Conservation (phyloP, 345 rosid species). For the Euphorbia tirucalli region DNA sequence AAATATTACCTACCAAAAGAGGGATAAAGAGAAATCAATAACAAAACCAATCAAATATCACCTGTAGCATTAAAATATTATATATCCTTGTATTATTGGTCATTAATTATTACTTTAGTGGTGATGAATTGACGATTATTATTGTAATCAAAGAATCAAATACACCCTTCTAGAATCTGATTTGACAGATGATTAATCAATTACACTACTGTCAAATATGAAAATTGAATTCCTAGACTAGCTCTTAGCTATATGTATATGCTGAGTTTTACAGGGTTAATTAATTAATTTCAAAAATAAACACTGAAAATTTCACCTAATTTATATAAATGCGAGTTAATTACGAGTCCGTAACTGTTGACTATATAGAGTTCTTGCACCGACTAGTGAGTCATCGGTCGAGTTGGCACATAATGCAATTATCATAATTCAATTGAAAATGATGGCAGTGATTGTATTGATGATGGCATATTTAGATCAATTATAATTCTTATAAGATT, state of each 20-base stretch:
- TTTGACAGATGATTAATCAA: background rate
- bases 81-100: slow-evolving; percentile 9
- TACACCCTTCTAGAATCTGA: slow-evolving; percentile 3
- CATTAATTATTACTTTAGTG: slow-evolving; percentile 26
- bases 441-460: slow-evolving; percentile 38
- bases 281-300: too few species aligned
- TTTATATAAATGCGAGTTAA: background rate
- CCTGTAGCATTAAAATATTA: slow-evolving; percentile 5
- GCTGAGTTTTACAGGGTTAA: background rate
- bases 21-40: slow-evolving; percentile 1
- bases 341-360: background rate
- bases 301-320: background rate
- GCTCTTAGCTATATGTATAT: background rate
- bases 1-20: slow-evolving; percentile 1
- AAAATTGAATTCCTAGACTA: background rate
- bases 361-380: slow-evolving; percentile 11
- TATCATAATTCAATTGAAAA: slow-evolving; percentile 32
- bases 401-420: background rate
- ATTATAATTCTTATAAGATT: slow-evolving; percentile 3
- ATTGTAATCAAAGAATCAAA: slow-evolving; percentile 11
- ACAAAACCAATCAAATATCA: background rate
- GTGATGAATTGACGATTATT: slow-evolving; percentile 13
- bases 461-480: slow-evolving; percentile 31
- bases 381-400: slow-evolving; percentile 15
- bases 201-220: background rate